phyloP scores from a whole-genome alignment of 768 basidiomycete species.

The Austroboletus festivus region DNA sequence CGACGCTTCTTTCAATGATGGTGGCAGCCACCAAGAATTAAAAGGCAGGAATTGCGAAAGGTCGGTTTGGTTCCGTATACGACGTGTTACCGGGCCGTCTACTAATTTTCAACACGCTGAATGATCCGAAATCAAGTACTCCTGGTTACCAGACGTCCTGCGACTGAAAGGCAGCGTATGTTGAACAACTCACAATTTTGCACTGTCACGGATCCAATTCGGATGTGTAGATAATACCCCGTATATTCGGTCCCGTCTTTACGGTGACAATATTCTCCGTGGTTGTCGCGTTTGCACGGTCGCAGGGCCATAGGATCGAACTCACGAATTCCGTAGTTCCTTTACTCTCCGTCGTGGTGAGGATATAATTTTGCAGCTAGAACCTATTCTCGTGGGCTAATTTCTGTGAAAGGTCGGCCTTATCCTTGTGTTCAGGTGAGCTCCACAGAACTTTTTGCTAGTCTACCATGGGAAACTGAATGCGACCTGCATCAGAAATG shows the following conservation, averaged over 20 bases:
- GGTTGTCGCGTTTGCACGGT: conserved; percentile 55
- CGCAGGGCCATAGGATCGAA: conserved; percentile 54
- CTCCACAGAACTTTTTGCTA: neutral
- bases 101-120: conserved; percentile 1
- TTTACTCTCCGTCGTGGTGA: conserved; percentile 83
- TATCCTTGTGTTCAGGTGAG: conserved; percentile 81
- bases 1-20: neutral
- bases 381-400: conserved; percentile 1
- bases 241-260: conserved; percentile 77
- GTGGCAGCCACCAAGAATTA: conserved; percentile 41
- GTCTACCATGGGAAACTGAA: neutral
- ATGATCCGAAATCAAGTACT: conserved; percentile 49
- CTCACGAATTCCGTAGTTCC: conserved; percentile 86
- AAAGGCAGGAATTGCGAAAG: conserved; percentile 52
- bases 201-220: conserved; percentile 6
- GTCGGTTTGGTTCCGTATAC: conserved; percentile 24
- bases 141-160: conserved; percentile 87
- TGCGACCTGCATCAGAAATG: conserved; percentile 45
- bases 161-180: conserved; percentile 79
- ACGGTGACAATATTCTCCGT: conserved; percentile 78
- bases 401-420: conserved; percentile 64
- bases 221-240: conserved; percentile 54
- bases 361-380: conserved; percentile 24
- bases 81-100: neutral
- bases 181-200: conserved; percentile 9